Evolutionary conservation across 495 filamentous ascomycete species (phyloP).

Genomic region (Jackrogersella multiformis): DNA sequence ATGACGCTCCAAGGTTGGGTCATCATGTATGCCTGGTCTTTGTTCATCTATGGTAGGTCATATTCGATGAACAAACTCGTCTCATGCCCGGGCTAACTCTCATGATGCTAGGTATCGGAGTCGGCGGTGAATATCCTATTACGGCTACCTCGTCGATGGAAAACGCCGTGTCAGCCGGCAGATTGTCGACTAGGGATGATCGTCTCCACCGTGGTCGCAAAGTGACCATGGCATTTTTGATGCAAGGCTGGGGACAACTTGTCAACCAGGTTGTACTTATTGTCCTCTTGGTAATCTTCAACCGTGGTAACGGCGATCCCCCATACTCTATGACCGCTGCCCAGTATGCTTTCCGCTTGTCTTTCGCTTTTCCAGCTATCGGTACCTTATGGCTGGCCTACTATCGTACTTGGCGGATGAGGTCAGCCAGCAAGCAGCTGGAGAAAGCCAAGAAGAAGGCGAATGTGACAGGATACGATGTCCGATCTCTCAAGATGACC

Average conservation of each 20-base stretch:
- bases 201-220: slow-evolving; percentile 92
- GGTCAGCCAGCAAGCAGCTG: slow-evolving; percentile 73
- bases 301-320: slow-evolving; percentile 73
- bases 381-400: slow-evolving; percentile 93
- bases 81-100: slow-evolving; percentile 8
- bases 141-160: slow-evolving; percentile 96
- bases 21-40: slow-evolving; percentile 88
- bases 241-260: slow-evolving; percentile 97
- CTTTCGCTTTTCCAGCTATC: slow-evolving; percentile 83
- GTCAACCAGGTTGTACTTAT: slow-evolving; percentile 89
- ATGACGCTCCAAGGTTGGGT: slow-evolving; percentile 86
- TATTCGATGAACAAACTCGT: background rate
- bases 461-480: slow-evolving; percentile 86
- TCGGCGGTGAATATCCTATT: slow-evolving; percentile 95
- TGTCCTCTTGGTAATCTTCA: slow-evolving; percentile 80
- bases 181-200: slow-evolving; percentile 86
- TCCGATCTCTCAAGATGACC: slow-evolving; percentile 77
- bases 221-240: slow-evolving; percentile 91
- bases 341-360: slow-evolving; percentile 87
- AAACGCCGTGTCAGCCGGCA: slow-evolving; percentile 83
- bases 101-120: slow-evolving; percentile 67
- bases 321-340: slow-evolving; percentile 75
- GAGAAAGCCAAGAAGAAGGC: slow-evolving; percentile 80
- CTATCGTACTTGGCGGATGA: slow-evolving; percentile 92
- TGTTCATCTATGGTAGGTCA: slow-evolving; percentile 81